phyloP scores from a whole-genome alignment of 805 yeast genomes.

The Yarrowia yakushimensis region DNA sequence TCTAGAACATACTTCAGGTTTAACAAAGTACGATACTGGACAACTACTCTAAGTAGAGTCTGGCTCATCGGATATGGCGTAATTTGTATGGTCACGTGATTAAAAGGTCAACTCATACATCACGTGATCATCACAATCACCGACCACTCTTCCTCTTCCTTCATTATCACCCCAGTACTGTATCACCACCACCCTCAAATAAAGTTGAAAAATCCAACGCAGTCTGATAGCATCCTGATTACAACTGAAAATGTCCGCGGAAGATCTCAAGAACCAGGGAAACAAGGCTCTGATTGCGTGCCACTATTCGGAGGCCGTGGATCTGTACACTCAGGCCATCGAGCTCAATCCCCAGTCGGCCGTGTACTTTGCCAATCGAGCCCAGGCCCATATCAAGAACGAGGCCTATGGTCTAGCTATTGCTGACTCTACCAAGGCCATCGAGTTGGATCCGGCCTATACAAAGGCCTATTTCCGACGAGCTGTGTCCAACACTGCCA shows the following conservation, averaged over 20 bases:
- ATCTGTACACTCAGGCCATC: constrained; percentile 67
- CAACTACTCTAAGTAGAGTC: no score
- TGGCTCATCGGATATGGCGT: no score
- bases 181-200: no score
- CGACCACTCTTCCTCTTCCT: no score
- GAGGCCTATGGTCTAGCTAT: constrained; percentile 87
- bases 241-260: constrained; percentile 27
- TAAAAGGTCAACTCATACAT: no score
- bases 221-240: no score
- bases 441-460: constrained; percentile 61
- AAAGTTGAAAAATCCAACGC: no score
- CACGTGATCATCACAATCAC: no score
- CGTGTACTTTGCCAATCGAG: constrained; percentile 76
- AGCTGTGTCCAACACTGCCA: constrained; percentile 75
- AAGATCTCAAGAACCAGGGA: constrained; percentile 56
- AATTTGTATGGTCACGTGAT: no score
- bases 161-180: no score
- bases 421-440: constrained; percentile 69
- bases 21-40: no score
- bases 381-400: constrained; percentile 79
- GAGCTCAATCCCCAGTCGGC: constrained; percentile 56
- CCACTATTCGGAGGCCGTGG: constrained; percentile 60
- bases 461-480: constrained; percentile 82
- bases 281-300: constrained; percentile 61
- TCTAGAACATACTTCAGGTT: no score